Percentiles rank a stretch among this genome's conserved stretches.
phyloP scores from a whole-genome alignment of 345 rosid genomes.

The Viola odorata region DNA sequence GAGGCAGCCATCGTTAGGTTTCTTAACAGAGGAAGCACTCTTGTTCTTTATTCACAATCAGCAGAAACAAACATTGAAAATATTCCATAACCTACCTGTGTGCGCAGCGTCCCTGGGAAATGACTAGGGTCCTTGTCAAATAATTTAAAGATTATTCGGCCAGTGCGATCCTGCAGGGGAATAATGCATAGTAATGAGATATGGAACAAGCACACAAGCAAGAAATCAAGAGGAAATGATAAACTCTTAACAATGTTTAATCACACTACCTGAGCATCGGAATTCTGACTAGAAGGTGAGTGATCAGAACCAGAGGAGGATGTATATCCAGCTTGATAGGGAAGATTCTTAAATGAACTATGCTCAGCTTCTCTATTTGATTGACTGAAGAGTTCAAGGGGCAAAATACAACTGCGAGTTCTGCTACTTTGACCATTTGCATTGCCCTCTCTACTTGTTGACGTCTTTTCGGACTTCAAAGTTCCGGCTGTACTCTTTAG shows the following conservation, averaged over 20 bases:
- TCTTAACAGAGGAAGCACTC: constrained; percentile 2
- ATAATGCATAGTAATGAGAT: constrained; percentile 4
- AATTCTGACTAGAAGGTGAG: constrained; percentile 70
- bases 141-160: constrained; percentile 61
- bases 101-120: constrained; percentile 57
- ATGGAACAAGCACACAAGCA: background rate
- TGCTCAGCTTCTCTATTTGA: constrained; percentile 39
- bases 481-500: constrained; percentile 54
- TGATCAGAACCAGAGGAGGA: constrained; percentile 90
- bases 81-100: constrained; percentile 40
- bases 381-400: constrained; percentile 70
- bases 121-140: constrained; percentile 85
- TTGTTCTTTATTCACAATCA: background rate
- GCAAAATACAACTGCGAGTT: constrained; percentile 31
- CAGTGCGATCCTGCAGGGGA: constrained; percentile 55
- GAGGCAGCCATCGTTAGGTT: constrained; percentile 11
- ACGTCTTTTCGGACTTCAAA: constrained; percentile 43
- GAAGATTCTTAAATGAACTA: constrained; percentile 42
- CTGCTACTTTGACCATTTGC: constrained; percentile 36
- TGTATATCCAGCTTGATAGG: constrained; percentile 59
- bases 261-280: constrained; percentile 65
- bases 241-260: background rate
- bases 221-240: background rate
- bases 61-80: background rate
- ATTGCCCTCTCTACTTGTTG: constrained; percentile 33